Base-by-base conservation (phyloP, 495 filamentous ascomycete species). In the Penicilliopsis zonata region DNA sequence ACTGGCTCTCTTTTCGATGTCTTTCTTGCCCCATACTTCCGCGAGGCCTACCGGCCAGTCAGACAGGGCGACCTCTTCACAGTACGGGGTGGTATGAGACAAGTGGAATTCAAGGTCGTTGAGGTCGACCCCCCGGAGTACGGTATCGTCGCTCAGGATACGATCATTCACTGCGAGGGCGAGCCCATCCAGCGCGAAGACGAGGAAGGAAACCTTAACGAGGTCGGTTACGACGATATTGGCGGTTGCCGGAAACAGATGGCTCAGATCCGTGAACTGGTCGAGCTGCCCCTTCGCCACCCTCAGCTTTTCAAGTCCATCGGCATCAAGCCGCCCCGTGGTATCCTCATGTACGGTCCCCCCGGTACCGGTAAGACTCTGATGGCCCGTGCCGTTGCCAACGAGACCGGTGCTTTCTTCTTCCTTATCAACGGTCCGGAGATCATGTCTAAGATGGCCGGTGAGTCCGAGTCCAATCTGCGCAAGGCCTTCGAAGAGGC, bases 361-460 rank as follows among this genome's bases (percentile, higher is more conserved):
- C 88, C 88, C 1, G 88, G 88, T 82, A 98, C 88, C 38, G 88
- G 88, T 80, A 98, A 98, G 71, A 98, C 88, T 9, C 63, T 98
- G 40, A 98, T 98, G 88, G 88, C 88, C 55, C 86, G 88, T 59
- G 88, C 88, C 40, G 88, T 98, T 34, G 88, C 88, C 57, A 98
- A 98, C 61, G 88, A 98, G 69, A 98, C 88, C 19, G 88, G 88
- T 46, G 86, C 86, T 13, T 98, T 98, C 68, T 98, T 98, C 70
- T 98, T 98, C 76, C 63, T 98, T 19, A 96, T 96, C 73, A 96
- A 96, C 64, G 88, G 85, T 38, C 88, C 88, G 18, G 88, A 96
- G 59, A 94, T 96, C 65, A 96, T 96, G 88, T 94, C 87, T 28
- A 96, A 96, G 73, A 96, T 96, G 88, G 88, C 88, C 20, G 88